A percentile compares a stretch with the other conserved stretches of the same genome.
Evolutionary conservation across 1,139 yeast genomes (phyloP).

Genomic region (Lodderomyces jiufengensis): DNA sequence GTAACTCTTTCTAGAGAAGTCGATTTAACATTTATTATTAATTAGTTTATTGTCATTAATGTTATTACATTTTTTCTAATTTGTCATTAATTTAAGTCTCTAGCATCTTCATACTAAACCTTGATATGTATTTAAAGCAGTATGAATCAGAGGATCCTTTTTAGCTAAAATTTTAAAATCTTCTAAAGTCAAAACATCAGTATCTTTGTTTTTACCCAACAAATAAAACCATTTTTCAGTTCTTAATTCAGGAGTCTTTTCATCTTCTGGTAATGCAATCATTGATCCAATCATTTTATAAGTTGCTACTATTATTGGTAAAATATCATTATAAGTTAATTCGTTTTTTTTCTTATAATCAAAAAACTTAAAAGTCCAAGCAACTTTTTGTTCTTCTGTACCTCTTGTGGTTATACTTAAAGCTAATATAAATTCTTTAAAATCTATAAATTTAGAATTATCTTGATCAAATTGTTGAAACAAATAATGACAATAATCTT

Average conservation of each 20-base stretch:
- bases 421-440: slow-evolving; percentile 88
- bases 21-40: no score
- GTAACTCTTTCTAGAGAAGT: no score
- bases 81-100: neutral
- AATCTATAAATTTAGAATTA: slow-evolving; percentile 77
- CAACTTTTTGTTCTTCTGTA: slow-evolving; percentile 75
- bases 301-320: slow-evolving; percentile 75
- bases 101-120: slow-evolving; percentile 59
- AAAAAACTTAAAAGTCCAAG: slow-evolving; percentile 84
- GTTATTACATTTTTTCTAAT: neutral
- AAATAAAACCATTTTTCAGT: slow-evolving; percentile 74
- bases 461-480: slow-evolving; percentile 88
- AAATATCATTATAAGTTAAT: slow-evolving; percentile 72
- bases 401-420: slow-evolving; percentile 89
- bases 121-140: slow-evolving; percentile 76
- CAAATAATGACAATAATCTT: slow-evolving; percentile 83
- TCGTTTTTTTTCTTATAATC: slow-evolving; percentile 78
- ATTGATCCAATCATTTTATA: slow-evolving; percentile 95
- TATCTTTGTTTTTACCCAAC: slow-evolving; percentile 68
- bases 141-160: slow-evolving; percentile 75
- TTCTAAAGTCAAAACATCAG: slow-evolving; percentile 60
- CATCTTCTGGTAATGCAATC: slow-evolving; percentile 91
- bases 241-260: slow-evolving; percentile 84
- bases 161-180: slow-evolving; percentile 83
- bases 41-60: no score